These are phyloP conservation scores for Priceomyces carsonii DNA, from an alignment of 805 yeast genomes.

Conservation along the genomic window DNA sequence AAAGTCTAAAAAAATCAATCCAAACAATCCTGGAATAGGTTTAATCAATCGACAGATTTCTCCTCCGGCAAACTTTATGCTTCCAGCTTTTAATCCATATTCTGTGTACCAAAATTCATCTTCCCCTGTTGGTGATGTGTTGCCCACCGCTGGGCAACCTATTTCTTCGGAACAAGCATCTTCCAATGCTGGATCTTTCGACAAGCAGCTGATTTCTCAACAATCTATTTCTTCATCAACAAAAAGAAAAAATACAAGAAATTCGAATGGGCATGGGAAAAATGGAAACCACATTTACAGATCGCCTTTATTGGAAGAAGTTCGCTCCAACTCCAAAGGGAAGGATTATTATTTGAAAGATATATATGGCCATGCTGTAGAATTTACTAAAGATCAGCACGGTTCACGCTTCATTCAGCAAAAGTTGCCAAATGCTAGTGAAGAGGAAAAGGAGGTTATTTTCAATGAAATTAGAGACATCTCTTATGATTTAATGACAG, in stretches of 20 bases:
- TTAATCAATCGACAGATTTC: constrained; percentile 35
- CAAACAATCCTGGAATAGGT: constrained; percentile 29
- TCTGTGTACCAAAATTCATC: constrained; percentile 35
- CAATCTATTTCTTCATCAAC: constrained; percentile 7
- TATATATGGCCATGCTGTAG: constrained; percentile 83
- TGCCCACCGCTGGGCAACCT: constrained; percentile 4
- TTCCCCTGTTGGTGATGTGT: constrained; percentile 8
- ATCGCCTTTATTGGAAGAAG: constrained; percentile 82
- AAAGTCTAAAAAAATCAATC: constrained; percentile 6
- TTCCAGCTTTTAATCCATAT: constrained; percentile 54
- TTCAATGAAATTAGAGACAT: constrained; percentile 81
- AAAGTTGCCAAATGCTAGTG: constrained; percentile 62
- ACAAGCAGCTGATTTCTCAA: constrained; percentile 3
- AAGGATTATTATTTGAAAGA: constrained; percentile 66
- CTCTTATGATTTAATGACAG: constrained; percentile 82
- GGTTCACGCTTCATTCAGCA: constrained; percentile 97
- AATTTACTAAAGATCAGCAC: constrained; percentile 93
- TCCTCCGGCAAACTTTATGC: constrained; percentile 42
- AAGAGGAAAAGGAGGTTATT: constrained; percentile 73
- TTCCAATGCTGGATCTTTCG: constrained; percentile 5
- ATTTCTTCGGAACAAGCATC: not conserved
- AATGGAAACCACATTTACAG: constrained; percentile 56
- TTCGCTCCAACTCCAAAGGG: constrained; percentile 63
- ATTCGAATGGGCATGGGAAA: constrained; percentile 17
- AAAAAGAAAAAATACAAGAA: constrained; percentile 14